Evolutionary conservation across 306 rosid genomes (phyloP), one percentile per base, ranked within the genome.

Genomic region (Lithocarpus polystachyus): DNA sequence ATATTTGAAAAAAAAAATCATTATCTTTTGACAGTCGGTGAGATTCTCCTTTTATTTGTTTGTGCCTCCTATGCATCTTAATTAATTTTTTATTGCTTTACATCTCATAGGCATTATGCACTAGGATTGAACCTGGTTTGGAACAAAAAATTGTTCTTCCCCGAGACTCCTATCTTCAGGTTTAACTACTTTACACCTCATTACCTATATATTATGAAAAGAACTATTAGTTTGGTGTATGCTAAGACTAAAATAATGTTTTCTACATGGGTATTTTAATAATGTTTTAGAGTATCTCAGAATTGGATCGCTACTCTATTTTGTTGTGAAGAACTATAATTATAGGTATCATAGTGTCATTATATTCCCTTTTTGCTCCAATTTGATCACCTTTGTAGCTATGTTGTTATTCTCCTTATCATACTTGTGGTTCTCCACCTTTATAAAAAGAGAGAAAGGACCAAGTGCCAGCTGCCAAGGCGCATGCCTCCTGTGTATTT

Each of bases 91-190:
- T n/a, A 73, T 68, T 82, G 35, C 70, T 65, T 81, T 35, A 35
- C 75, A 80, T 76, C 56, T 76, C 53, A 9, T 69, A 95, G 99
- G 98, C 99, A 73, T 78, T 95, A 74, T 90, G 96, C 86, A 91
- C 97, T 48, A 90, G 99, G 83, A 86, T 95, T 88, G 91, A 95
- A 79, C 96, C 99, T 74, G 99, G 98, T 84, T 88, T 95, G 80
- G 99, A 95, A 84, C 99, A 95, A 84, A 82, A 93, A 81, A 91
- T 91, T 83, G 98, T 95, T 84, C 98, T 95, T 76, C 98, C 99
- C 75, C 89, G 87, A 81, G 98, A 95, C 72, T 95, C 99, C 28
- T 95, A 93, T 84, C 98, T 95, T 70, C 99, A 95, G 97, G 99
- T 95, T 79, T 77, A 77, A 68, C 69, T 82, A 40, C 60, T 77